Base-by-base conservation (phyloP, 208 protist species). In the Novymonas esmeraldas region DNA sequence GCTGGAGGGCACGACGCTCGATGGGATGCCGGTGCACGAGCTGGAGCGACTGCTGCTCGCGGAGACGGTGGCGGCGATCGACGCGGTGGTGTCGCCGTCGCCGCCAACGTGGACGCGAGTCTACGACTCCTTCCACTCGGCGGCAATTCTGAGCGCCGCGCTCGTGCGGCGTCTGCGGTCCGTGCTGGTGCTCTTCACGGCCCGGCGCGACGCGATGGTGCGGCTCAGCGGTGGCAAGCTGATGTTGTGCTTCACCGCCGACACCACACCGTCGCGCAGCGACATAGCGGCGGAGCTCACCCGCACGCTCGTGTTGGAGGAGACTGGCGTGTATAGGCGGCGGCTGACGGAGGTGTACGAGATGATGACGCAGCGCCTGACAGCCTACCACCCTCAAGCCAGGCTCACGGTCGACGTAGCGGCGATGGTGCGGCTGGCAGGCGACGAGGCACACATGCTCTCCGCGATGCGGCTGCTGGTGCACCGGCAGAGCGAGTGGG, bases 131-230 rank as follows among this genome's bases (percentile, higher is more conserved):
- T 91, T 87, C 48, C 82, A 85, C 73, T 79, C 79, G n/a, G 64
- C 79, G n/a, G 26, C 48, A 2, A 80, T 94, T 64, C 55, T 94
- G 20, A 69, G 73, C 29, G 76, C 84, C 22, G 72, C 64, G 13
- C 52, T 92, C 6, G 56, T 61, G 33, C 78, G 78, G 29, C 76
- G 66, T 11, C 59, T 94, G 41, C 70, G 70, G 14, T 67, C 79
- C 31, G 81, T 90, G 2, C 56, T 84, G 20, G 81, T 92, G 44
- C 83, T 94, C 67, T 94, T 89, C 64, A 81, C 85, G 4, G 75
- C 82, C 2, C 66, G 75, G 11, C 78, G 85, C 18, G 56, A 67
- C 5, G 73, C 82, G 6, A 63, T 85, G 26, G 89, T 82, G 26
- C 68, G 71, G 29, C 74, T 81, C 38, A 78, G 57, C 51, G 81